These are phyloP conservation scores for Graphium sp. DNA, from an alignment of 2,329 filamentous ascomycete species.

Conservation along the genomic window DNA sequence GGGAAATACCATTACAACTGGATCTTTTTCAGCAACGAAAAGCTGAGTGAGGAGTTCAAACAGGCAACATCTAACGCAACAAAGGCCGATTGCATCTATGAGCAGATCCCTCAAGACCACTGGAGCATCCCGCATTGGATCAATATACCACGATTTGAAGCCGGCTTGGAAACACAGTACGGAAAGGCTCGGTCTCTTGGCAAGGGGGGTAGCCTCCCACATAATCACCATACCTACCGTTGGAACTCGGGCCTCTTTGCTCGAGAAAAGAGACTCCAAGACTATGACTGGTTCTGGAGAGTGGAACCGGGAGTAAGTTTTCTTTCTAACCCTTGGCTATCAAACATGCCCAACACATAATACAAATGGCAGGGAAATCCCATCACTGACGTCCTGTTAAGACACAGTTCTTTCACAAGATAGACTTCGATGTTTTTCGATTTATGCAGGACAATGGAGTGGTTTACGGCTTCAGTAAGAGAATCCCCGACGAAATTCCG, in stretches of 20 bases:
- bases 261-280: constrained; percentile 51
- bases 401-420: constrained; percentile 36
- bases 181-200: too few relatives aligned
- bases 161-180: too few relatives aligned
- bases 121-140: constrained; percentile 59
- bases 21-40: constrained; percentile 74
- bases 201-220: constrained; percentile 52
- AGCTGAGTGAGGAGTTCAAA: constrained; percentile 67
- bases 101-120: constrained; percentile 58
- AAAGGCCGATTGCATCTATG: constrained; percentile 53
- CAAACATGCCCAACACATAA: too few relatives aligned
- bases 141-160: too few relatives aligned
- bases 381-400: constrained; percentile 12
- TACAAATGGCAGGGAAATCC: not conserved
- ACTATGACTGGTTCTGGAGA: constrained; percentile 43
- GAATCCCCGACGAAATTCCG: constrained; percentile 5
- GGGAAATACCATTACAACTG: constrained; percentile 71
- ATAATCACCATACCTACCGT: constrained; percentile 61
- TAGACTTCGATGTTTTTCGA: constrained; percentile 74
- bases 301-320: constrained; percentile 40
- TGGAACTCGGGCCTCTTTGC: constrained; percentile 80
- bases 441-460: constrained; percentile 76
- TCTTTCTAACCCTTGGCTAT: not conserved
- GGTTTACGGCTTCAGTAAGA: constrained; percentile 50
- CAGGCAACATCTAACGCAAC: constrained; percentile 48